A percentile compares a stretch with the other conserved stretches of the same genome.
Conservation (phyloP, 2,329 filamentous ascomycete species). For the Colletotrichum sp. region DNA sequence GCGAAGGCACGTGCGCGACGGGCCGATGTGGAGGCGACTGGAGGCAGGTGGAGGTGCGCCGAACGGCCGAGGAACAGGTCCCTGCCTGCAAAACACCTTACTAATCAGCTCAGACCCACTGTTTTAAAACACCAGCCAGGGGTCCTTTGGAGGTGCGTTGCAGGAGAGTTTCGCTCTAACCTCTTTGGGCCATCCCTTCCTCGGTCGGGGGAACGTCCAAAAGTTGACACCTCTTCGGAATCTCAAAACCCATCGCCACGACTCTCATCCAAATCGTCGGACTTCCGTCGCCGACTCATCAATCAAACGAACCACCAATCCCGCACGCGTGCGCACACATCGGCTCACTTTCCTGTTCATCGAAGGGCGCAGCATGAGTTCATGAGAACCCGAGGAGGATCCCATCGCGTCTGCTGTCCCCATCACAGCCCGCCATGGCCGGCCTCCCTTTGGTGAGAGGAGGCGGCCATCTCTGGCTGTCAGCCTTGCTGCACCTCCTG, state of each 20-base stretch:
- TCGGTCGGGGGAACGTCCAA: constrained; percentile 2
- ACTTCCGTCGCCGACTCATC: not conserved
- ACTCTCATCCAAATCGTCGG: not conserved
- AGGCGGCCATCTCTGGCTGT: constrained; percentile 11
- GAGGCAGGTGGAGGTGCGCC: not conserved
- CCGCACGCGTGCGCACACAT: not conserved
- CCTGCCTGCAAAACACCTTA: not conserved
- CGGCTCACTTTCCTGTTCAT: not conserved
- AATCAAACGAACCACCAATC: not conserved
- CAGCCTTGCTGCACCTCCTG: constrained; percentile 22
- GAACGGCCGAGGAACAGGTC: not conserved
- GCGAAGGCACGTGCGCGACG: not conserved
- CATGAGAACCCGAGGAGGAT: not conserved
- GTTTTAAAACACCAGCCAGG: constrained; percentile 3
- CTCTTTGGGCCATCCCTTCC: not conserved
- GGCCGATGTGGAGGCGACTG: not conserved
- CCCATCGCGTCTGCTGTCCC: not conserved
- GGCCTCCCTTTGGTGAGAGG: constrained; percentile 17
- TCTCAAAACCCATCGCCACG: not conserved
- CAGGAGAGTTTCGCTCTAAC: constrained; percentile 22
- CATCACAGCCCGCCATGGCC: constrained; percentile 14
- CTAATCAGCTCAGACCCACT: not conserved
- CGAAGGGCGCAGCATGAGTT: constrained; percentile 13
- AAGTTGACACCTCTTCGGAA: constrained; percentile 21
- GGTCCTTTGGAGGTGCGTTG: not conserved